Base-by-base conservation (phyloP, 2,329 filamentous ascomycete species). In the Talaromyces sp. region DNA sequence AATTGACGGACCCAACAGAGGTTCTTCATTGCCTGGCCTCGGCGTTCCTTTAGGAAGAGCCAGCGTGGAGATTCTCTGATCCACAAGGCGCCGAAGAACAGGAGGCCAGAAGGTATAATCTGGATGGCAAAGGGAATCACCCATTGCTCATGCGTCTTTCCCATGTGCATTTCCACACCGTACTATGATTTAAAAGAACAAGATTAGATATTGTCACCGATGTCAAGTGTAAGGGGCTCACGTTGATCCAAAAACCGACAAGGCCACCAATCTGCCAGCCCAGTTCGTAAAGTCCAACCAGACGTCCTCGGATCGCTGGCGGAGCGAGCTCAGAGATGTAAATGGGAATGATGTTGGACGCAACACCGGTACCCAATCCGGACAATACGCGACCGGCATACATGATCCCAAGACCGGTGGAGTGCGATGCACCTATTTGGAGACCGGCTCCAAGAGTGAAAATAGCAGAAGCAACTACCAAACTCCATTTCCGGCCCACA, bases 401-500 rank as follows among this genome's bases (percentile, higher is more conserved):
- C 32, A 33, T 33, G 10, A 33, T 33, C 11, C 32, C 32, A 33
- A 33, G 32, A 13, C 32, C 32, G 4, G 32, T 33, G 13, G 32
- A 33, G 10, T 13, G 9, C 11, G 32, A 11, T 33, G 32, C 32
- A 4, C 32, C 32, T 33, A 33, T 19, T 82, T 89, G 90, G 64
- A 91, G 73, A 55, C 85, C 87, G 51, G 88, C 82, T 62, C 89
- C 89, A 11, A 91, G 67, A 57, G 86, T 80, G 73, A 92, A 92
- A 61, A 91, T 67, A n/a, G 81, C 64, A 4, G 81, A 75, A 69
- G 86, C 89, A 56, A 87, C 66, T 61, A 85, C 78, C 13, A 92
- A 78, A 30, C 84, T 86, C 73, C 79, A 82, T 69, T 85, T 85
- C 42, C 88, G 84, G 39, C 88, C 89, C 57, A 87, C 73, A 70